Base-by-base conservation (phyloP, 805 yeast species). In the Candida maris region DNA sequence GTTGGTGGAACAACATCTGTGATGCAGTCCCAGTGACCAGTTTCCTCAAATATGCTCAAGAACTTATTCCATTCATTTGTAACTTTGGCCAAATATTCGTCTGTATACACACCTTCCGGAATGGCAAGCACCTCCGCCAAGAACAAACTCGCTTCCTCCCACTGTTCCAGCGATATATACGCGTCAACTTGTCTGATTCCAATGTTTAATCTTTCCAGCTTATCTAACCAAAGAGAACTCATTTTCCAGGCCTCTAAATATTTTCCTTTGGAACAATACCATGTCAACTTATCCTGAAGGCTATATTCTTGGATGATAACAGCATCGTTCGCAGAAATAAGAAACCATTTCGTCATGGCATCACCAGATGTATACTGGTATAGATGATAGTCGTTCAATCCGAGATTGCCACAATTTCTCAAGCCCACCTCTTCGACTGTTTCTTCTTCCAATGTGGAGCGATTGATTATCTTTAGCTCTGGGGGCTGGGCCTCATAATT, bases 311-410 rank as follows among this genome's bases (percentile, higher is more conserved):
- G 74, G 0, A 88, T 87, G 14, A 79, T 65, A 1, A 91, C 82
- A 1, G 81, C 91, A 60, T 88, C 97, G 31, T 76, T 74, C 0
- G 96, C 86, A 52, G 91, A 78, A 4, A 91, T 67, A 14, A 93
- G 66, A 49, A 71, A 84, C 64, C 82, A 86, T 37, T 68, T 66
- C 0, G 59, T 54, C 0, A 46, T 52, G 2, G 42, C 46, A 0
- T 52, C 51, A 1, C 44, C 45, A 2, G 72, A 77, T 22, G 71
- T 61, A 52, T 70, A 68, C 33, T 73, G 74, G 1, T 80, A 76
- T 31, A 89, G 58, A 45, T 76, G 80, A 53, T 84, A 85, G 54
- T 93, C 97, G 55, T 91, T 89, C 13, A 84, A 65, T 0, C 94
- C 88, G 28, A 86, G 60, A 10, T 69, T 65, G 16, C 75, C 69